Evolutionary conservation across 805 yeast genomes (phyloP).

Genomic region (Sugiyamaella floridensis): DNA sequence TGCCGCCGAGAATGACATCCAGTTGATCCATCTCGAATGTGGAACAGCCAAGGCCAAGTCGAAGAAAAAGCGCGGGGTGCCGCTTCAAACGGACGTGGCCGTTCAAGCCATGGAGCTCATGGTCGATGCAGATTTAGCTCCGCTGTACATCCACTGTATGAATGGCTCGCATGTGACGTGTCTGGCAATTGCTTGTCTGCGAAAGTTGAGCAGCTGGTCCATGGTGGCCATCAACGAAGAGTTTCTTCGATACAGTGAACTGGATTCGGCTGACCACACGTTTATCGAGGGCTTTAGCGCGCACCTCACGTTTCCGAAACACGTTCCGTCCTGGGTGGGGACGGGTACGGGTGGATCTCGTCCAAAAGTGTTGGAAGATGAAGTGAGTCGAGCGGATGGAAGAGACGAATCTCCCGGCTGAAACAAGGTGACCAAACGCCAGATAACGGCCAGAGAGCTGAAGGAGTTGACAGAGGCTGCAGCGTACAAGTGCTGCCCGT

Average conservation of each 20-base stretch:
- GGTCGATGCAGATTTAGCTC: constrained; percentile 52
- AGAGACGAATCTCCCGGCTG: too few species aligned
- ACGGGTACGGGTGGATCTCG: background rate
- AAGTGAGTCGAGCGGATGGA: too few species aligned
- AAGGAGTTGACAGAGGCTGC: too few species aligned
- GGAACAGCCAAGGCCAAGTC: constrained; percentile 49
- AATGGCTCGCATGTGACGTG: constrained; percentile 88
- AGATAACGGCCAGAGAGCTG: too few species aligned
- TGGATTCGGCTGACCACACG: constrained; percentile 71
- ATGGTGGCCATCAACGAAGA: constrained; percentile 82
- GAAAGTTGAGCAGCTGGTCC: constrained; percentile 84
- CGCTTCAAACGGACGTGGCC: constrained; percentile 61
- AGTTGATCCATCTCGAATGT: constrained; percentile 57
- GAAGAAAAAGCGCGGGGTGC: constrained; percentile 69
- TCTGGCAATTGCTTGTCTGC: constrained; percentile 73
- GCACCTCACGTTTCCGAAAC: constrained; percentile 24
- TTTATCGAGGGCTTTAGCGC: constrained; percentile 79
- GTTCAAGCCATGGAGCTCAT: constrained; percentile 52
- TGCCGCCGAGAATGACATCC: constrained; percentile 48
- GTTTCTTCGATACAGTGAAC: constrained; percentile 67
- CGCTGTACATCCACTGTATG: constrained; percentile 77
- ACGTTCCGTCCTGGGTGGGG: background rate
- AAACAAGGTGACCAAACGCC: too few species aligned
- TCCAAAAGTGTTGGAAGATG: background rate
- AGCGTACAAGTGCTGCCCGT: too few species aligned